Conservation (phyloP, 768 basidiomycete species). For the Boletus tylopilopsis region DNA sequence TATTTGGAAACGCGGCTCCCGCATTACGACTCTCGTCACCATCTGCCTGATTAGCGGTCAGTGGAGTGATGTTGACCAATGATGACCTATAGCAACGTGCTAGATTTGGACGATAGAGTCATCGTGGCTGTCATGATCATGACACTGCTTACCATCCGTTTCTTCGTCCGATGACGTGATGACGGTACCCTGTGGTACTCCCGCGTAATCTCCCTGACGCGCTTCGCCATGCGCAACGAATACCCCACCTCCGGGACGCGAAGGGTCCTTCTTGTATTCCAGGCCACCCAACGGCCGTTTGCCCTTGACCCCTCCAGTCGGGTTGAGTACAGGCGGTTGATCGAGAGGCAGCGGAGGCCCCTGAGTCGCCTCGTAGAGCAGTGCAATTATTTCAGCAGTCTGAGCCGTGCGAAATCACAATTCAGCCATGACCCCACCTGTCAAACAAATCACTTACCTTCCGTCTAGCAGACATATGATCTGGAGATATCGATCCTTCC, state of each 20-base stretch:
- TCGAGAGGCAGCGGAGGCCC: slow-evolving; percentile 54
- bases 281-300: slow-evolving; percentile 50
- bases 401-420: slow-evolving; percentile 28
- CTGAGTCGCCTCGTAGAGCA: slow-evolving; percentile 93
- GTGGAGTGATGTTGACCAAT: slow-evolving; percentile 57
- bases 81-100: slow-evolving; percentile 28
- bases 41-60: slow-evolving; percentile 31
- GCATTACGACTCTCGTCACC: slow-evolving; percentile 23
- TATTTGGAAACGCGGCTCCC: slow-evolving; percentile 41
- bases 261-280: slow-evolving; percentile 74
- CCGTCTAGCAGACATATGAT: slow-evolving; percentile 92
- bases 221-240: slow-evolving; percentile 62
- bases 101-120: slow-evolving; percentile 12
- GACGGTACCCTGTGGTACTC: slow-evolving; percentile 54
- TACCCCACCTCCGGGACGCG: slow-evolving; percentile 82
- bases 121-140: slow-evolving; percentile 1
- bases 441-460: slow-evolving; percentile 52
- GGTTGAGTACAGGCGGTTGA: slow-evolving; percentile 66
- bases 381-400: slow-evolving; percentile 89
- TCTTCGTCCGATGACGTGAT: slow-evolving; percentile 47
- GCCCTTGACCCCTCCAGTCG: slow-evolving; percentile 68
- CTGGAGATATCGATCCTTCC: slow-evolving; percentile 83
- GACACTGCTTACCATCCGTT: slow-evolving; percentile 45
- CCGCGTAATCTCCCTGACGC: slow-evolving; percentile 44
- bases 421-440: background rate